These are phyloP conservation scores for Kazachstania sp. DNA, from an alignment of 1,139 yeast species.

Conservation along the genomic window DNA sequence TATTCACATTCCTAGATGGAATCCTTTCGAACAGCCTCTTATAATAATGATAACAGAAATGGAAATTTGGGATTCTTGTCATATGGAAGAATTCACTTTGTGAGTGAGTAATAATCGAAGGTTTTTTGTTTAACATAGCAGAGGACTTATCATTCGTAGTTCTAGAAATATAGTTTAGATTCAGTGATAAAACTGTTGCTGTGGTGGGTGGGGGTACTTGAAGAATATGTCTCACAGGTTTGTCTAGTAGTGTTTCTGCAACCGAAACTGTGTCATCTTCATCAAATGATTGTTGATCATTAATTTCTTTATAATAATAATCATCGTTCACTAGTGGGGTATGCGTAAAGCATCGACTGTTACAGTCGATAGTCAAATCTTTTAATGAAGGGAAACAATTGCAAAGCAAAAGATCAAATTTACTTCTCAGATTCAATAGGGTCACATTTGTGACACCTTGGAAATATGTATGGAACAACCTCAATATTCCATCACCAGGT, in stretches of 20 bases:
- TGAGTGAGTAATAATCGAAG: constrained; percentile 20
- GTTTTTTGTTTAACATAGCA: constrained; percentile 14
- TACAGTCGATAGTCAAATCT: constrained; percentile 38
- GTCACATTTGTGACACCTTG: constrained; percentile 33
- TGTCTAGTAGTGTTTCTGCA: constrained; percentile 24
- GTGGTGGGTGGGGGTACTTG: constrained; percentile 30
- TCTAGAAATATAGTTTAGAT: constrained; percentile 20
- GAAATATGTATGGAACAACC: constrained; percentile 32
- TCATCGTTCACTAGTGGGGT: constrained; percentile 19
- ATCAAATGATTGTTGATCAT: constrained; percentile 6
- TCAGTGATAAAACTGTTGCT: constrained; percentile 23
- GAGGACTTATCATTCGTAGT: constrained; percentile 10
- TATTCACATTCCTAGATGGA: constrained; percentile 24
- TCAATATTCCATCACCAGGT: constrained; percentile 32
- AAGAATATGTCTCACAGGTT: constrained; percentile 12
- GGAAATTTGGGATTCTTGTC: constrained; percentile 23
- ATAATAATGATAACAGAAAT: constrained; percentile 26
- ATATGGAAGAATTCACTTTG: constrained; percentile 22
- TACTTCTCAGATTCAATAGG: constrained; percentile 35
- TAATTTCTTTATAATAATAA: constrained; percentile 19
- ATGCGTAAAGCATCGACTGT: constrained; percentile 39
- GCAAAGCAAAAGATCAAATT: constrained; percentile 42
- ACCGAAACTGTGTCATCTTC: constrained; percentile 17
- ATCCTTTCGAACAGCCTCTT: constrained; percentile 27
- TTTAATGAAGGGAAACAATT: constrained; percentile 38